These are phyloP conservation scores for Staphylotrichum longicolle DNA, from an alignment of 495 filamentous ascomycete species.

Conservation along the genomic window DNA sequence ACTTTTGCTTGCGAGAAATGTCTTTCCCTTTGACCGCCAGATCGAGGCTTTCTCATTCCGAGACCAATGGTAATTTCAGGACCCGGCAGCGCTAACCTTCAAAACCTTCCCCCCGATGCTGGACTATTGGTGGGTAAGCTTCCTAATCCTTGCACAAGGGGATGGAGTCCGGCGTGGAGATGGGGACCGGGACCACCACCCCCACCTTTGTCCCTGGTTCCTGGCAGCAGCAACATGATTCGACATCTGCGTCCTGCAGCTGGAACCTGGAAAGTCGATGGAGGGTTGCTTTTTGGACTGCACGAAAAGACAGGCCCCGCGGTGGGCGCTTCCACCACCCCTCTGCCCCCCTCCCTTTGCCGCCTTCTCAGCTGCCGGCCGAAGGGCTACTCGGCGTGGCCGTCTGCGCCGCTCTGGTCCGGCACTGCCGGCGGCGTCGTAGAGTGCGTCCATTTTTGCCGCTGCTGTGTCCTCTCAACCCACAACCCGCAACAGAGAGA, in stretches of 20 bases:
- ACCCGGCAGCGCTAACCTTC: neutral
- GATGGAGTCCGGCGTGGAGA: neutral
- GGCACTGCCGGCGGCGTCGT: too few relatives aligned
- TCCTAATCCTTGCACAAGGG: neutral
- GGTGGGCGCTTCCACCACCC: too few relatives aligned
- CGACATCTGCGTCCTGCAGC: neutral
- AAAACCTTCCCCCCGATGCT: constrained; percentile 1
- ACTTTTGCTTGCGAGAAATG: neutral
- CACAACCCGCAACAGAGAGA: too few relatives aligned
- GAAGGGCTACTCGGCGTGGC: too few relatives aligned
- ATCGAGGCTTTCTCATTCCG: neutral
- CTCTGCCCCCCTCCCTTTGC: too few relatives aligned
- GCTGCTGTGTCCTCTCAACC: too few relatives aligned
- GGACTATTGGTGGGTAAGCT: constrained; percentile 1
- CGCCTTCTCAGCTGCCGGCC: too few relatives aligned
- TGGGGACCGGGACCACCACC: too few relatives aligned
- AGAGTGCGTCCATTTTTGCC: too few relatives aligned
- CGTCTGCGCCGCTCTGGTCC: too few relatives aligned
- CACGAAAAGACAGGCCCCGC: too few relatives aligned
- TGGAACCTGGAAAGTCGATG: neutral
- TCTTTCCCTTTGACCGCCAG: neutral
- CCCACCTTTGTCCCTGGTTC: constrained; percentile 4
- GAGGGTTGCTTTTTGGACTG: neutral
- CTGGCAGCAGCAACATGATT: constrained; percentile 4
- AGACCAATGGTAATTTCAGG: constrained; percentile 2